Conservation (phyloP, 768 basidiomycete species). For the Rhizopogon roseolus region DNA sequence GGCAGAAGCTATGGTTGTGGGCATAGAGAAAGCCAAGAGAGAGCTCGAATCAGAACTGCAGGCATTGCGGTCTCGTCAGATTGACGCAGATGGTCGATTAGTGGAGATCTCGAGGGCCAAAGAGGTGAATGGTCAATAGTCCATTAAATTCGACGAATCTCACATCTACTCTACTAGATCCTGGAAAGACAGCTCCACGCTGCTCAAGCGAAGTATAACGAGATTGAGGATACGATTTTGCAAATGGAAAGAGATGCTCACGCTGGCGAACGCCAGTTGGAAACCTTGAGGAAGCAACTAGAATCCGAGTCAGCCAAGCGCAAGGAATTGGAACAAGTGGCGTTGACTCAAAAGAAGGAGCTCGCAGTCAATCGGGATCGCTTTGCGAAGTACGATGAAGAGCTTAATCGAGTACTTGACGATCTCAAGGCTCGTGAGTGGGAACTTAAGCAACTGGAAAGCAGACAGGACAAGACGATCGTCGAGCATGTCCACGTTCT, state of each 20-base stretch:
- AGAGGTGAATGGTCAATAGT: constrained; percentile 50
- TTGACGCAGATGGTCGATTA: constrained; percentile 61
- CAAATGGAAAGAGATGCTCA: constrained; percentile 81
- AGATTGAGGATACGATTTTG: constrained; percentile 85
- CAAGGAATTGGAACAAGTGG: constrained; percentile 65
- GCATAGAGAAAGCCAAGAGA: constrained; percentile 67
- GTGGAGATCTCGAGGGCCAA: constrained; percentile 58
- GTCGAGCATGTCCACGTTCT: constrained; percentile 97
- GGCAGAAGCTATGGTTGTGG: constrained; percentile 43
- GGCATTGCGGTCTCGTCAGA: constrained; percentile 60
- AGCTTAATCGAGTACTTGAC: constrained; percentile 73
- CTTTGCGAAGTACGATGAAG: constrained; percentile 68
- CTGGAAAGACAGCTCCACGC: constrained; percentile 73
- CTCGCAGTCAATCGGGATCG: constrained; percentile 62
- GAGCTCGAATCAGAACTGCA: constrained; percentile 69
- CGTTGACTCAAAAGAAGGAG: constrained; percentile 64
- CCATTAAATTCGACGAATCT: not conserved
- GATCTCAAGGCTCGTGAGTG: constrained; percentile 80
- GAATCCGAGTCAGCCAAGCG: constrained; percentile 71
- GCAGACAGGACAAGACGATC: constrained; percentile 94
- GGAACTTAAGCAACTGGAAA: constrained; percentile 82
- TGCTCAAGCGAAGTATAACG: constrained; percentile 72
- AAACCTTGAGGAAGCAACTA: constrained; percentile 65
- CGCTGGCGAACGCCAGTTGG: constrained; percentile 66
- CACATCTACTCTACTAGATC: constrained; percentile 35